Evolutionary conservation across 2,329 filamentous ascomycete species (phyloP), one percentile per base, ranked within the genome.

Genomic region (Mollisia scopiformis): DNA sequence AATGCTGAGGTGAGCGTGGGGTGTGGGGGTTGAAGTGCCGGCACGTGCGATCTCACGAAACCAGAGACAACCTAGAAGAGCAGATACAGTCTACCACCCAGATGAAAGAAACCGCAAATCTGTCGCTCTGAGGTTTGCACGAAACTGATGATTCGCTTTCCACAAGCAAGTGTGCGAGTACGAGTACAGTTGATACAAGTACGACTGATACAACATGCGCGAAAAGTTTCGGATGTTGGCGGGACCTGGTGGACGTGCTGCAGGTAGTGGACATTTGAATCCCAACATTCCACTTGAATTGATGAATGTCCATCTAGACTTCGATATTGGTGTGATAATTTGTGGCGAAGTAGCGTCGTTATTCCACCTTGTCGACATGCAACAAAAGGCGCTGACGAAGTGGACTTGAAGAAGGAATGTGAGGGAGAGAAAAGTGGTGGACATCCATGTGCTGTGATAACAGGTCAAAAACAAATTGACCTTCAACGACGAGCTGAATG

Each of bases 321-420:
- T 37, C 11, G 11, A 16, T 35, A 21, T 21, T 43, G 39, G 39
- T 19, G 39, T 19, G n/a, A 43, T n/a, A n/a, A n/a, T n/a, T n/a
- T 43, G 39, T 43, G 39, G 3, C n/a, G 39, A 21, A 19, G 13
- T 8, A 23, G 39, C 6, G 39, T 5, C 10, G 3, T 4, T 14
- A 27, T 47, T 47, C 23, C 43, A 27, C 43, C n/a, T 47, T 47
- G 23, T 46, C 41, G 41, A 46, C 21, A 23, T 46, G 41, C 41
- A 46, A 46, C 21, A 46, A n/a, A 47, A 5, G 21, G 21, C 16
- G n/a, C 23, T 47, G 41, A 37, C 3, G 41, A 50, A 23, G 43
- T 50, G 28, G 43, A 57, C 39, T 27, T 56, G 8, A 37, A 37
- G 23, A 7, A 11, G 21, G 13, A 49, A 16, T 57, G 64, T 23